Evolutionary conservation across 352 stramenopile genomes (phyloP).

Genomic region (Phytopythium delawarense): DNA sequence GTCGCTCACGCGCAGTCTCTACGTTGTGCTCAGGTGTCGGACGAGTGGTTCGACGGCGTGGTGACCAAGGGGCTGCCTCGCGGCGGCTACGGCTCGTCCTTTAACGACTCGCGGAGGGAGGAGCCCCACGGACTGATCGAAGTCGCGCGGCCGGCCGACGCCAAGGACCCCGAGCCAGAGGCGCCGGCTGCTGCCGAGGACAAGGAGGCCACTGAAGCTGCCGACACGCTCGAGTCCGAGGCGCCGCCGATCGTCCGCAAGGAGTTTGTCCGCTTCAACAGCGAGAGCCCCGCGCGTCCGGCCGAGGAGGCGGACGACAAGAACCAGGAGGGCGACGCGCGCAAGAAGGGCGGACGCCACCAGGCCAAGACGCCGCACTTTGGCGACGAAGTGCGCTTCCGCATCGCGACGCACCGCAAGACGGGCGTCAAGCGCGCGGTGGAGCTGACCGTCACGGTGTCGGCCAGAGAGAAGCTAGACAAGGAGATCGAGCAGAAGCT

Average conservation of each 20-base stretch:
- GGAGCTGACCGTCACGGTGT: slow-evolving; percentile 51
- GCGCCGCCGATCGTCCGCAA: slow-evolving; percentile 16
- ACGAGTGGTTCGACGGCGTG: slow-evolving; percentile 49
- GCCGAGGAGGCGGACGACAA: slow-evolving; percentile 10
- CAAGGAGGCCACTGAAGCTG: slow-evolving; percentile 8
- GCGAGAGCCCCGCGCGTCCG: slow-evolving; percentile 30
- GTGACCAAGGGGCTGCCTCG: slow-evolving; percentile 66
- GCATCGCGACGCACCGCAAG: slow-evolving; percentile 68
- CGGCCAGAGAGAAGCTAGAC: slow-evolving; percentile 56
- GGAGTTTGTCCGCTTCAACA: slow-evolving; percentile 52
- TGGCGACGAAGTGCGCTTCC: slow-evolving; percentile 71
- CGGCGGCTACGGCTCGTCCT: slow-evolving; percentile 25
- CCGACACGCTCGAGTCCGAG: slow-evolving; percentile 10
- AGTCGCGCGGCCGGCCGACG: slow-evolving; percentile 15
- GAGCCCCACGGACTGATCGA: slow-evolving; percentile 47
- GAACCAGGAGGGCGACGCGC: slow-evolving; percentile 12
- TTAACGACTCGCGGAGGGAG: slow-evolving; percentile 28
- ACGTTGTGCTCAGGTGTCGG: slow-evolving; percentile 19
- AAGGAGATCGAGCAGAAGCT: slow-evolving; percentile 71
- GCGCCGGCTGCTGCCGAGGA: slow-evolving; percentile 1
- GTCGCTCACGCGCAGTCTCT: neutral
- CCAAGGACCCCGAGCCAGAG: slow-evolving; percentile 1
- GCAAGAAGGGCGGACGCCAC: slow-evolving; percentile 7
- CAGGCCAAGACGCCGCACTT: slow-evolving; percentile 35
- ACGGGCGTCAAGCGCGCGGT: slow-evolving; percentile 60